Conservation (phyloP, 139 green algal species). For the Ostreobium quekettii region DNA sequence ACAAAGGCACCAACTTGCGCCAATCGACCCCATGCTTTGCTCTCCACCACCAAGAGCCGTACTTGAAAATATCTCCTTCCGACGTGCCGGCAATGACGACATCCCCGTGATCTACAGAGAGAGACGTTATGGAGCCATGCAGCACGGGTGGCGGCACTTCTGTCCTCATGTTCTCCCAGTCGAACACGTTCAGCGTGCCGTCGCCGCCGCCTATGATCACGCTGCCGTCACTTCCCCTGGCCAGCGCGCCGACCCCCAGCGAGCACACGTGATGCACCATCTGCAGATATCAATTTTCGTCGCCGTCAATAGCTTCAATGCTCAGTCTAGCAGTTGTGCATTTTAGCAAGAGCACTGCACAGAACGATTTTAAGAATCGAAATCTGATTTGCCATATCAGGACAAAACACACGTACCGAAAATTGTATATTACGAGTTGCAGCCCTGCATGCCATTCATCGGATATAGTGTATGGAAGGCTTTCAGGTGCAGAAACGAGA, state of each 20-base stretch:
- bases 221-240: background rate
- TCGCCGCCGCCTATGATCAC: conserved; percentile 33
- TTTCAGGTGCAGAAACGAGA: background rate
- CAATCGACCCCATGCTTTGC: too few relatives aligned
- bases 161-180: conserved; percentile 13
- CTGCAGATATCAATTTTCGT: conserved; percentile 2
- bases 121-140: conserved; percentile 28
- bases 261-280: conserved; percentile 30
- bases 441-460: background rate
- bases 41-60: too few relatives aligned
- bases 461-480: background rate
- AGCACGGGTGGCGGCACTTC: conserved; percentile 25
- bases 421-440: background rate
- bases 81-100: too few relatives aligned
- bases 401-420: background rate
- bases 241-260: conserved; percentile 25
- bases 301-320: too few relatives aligned
- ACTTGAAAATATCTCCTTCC: too few relatives aligned
- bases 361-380: background rate
- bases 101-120: too few relatives aligned
- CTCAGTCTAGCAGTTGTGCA: background rate
- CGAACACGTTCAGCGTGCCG: conserved; percentile 28
- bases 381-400: background rate
- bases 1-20: too few relatives aligned
- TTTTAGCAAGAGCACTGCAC: background rate